Evolutionary conservation across 345 rosid species (phyloP).

Genomic region (Syzygium jambos): DNA sequence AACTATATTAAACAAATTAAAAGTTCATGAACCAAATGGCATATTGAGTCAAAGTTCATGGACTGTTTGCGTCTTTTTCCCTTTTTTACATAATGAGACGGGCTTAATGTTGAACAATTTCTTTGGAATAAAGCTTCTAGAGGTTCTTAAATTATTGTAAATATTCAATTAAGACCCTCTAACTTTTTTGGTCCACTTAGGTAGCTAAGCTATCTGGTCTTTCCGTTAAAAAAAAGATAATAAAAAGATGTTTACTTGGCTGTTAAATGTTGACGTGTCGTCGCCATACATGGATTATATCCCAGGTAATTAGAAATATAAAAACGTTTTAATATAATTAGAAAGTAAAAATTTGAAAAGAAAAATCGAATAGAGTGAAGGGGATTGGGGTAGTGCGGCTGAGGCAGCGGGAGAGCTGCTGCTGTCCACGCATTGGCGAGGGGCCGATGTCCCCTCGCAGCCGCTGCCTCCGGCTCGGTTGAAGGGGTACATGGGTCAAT

Average conservation of each 20-base stretch:
- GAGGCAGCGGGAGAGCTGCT: not conserved
- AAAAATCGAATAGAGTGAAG: not conserved
- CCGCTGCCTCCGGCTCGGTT: not conserved
- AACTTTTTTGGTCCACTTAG: not conserved
- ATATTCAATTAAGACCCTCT: not conserved
- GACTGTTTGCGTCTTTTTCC: too few relatives aligned
- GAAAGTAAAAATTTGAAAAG: not conserved
- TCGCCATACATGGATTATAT: not conserved
- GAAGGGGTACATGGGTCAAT: not conserved
- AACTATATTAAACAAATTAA: too few relatives aligned
- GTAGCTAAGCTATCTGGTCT: not conserved
- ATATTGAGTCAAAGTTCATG: too few relatives aligned
- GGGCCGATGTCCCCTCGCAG: fast-evolving
- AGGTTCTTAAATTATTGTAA: not conserved
- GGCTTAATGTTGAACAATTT: not conserved
- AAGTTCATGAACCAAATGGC: too few relatives aligned
- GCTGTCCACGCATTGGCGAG: not conserved
- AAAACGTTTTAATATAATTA: not conserved
- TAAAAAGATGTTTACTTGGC: not conserved
- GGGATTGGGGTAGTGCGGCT: not conserved
- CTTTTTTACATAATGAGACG: not conserved
- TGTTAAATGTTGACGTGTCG: not conserved
- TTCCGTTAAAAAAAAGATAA: not conserved
- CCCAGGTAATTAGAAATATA: not conserved
- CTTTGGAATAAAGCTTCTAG: not conserved